A percentile compares a stretch with the other conserved stretches of the same genome.
Conservation (phyloP, 768 basidiomycete genomes). For the Cubamyces sp. region DNA sequence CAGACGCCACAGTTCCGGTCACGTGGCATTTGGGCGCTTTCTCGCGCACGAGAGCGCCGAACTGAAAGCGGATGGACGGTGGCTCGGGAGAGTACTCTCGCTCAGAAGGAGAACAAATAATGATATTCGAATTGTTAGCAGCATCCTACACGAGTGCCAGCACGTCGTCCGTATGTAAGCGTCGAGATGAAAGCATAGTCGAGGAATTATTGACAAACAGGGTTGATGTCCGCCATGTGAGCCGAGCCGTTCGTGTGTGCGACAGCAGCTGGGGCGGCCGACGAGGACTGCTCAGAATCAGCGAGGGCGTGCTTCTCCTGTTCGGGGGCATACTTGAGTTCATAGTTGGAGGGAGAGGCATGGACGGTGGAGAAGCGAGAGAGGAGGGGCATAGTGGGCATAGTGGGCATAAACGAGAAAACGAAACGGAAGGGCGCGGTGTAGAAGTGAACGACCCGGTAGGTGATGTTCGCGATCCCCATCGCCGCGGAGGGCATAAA, state of each 20-base stretch:
- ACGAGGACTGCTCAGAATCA: not conserved
- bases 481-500: constrained; percentile 35
- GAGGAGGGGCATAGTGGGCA: constrained; percentile 27
- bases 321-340: constrained; percentile 20
- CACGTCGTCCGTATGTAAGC: constrained; percentile 49
- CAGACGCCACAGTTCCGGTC: constrained; percentile 10
- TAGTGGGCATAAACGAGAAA: constrained; percentile 34
- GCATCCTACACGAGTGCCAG: constrained; percentile 50
- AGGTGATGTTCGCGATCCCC: constrained; percentile 35
- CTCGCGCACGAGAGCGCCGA: constrained; percentile 10
- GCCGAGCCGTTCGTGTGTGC: constrained; percentile 19
- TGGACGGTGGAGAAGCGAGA: constrained; percentile 16
- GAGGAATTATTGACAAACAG: constrained; percentile 56
- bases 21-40: constrained; percentile 16
- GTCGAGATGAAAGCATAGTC: constrained; percentile 36
- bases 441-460: constrained; percentile 38
- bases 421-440: constrained; percentile 39
- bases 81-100: not conserved
- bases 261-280: not conserved
- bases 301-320: constrained; percentile 21
- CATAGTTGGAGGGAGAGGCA: constrained; percentile 15
- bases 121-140: constrained; percentile 32
- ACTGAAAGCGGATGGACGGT: constrained; percentile 11
- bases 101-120: constrained; percentile 22
- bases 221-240: constrained; percentile 37